These are phyloP conservation scores for Neofusicoccum laricinum DNA, from an alignment of 2,329 filamentous ascomycete genomes.

Conservation along the genomic window DNA sequence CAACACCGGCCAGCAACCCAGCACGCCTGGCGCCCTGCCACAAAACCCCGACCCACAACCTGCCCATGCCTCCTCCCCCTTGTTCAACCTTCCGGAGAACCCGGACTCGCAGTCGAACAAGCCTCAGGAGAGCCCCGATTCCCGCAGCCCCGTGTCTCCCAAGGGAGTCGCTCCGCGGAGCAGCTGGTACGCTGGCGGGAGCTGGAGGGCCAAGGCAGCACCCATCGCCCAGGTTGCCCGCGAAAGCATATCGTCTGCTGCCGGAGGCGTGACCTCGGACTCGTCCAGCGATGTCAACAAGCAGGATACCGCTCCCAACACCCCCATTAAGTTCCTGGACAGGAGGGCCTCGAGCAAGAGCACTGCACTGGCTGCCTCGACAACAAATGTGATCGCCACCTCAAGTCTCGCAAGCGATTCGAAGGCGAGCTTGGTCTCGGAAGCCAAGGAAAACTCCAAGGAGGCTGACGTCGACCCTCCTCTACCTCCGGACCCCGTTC, in stretches of 20 bases:
- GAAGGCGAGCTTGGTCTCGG: slow-evolving; percentile 22
- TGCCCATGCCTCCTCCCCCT: neutral
- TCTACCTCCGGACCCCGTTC: slow-evolving; percentile 41
- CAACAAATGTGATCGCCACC: slow-evolving; percentile 46
- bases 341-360: slow-evolving; percentile 47
- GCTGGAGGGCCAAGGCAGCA: slow-evolving; percentile 46
- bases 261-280: slow-evolving; percentile 43
- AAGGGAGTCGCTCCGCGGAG: slow-evolving; percentile 18
- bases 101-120: neutral
- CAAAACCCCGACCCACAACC: neutral
- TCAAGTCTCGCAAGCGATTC: slow-evolving; percentile 28
- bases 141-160: slow-evolving; percentile 21
- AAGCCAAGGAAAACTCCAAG: slow-evolving; percentile 16
- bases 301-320: slow-evolving; percentile 26
- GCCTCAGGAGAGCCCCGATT: neutral
- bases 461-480: slow-evolving; percentile 37
- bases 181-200: slow-evolving; percentile 46
- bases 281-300: slow-evolving; percentile 30
- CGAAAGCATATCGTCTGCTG: slow-evolving; percentile 45
- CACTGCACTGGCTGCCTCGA: slow-evolving; percentile 42
- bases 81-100: neutral
- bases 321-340: slow-evolving; percentile 36
- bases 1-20: neutral
- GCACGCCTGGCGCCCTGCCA: neutral
- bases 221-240: slow-evolving; percentile 46